phyloP scores from a whole-genome alignment of 352 stramenopile species.

The Pythium oligandrum region DNA sequence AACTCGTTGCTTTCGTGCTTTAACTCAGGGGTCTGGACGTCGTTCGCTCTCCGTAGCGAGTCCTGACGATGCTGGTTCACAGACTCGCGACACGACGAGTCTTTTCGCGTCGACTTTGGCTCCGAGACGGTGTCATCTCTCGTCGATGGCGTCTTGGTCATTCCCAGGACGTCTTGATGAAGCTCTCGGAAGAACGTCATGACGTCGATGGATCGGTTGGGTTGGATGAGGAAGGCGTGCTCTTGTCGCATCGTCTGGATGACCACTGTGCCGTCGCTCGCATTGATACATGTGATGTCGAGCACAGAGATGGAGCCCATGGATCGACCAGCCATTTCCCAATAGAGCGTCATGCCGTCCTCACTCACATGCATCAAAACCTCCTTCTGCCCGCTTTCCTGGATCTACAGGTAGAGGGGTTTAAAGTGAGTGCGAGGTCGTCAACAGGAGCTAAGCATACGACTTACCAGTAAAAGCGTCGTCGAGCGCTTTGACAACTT shows the following conservation, averaged over 20 bases:
- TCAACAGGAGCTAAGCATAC: conserved; percentile 2
- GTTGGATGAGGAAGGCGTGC: conserved; percentile 6
- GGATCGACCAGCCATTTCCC: background rate
- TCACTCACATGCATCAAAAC: conserved; percentile 10
- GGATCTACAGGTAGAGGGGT: background rate
- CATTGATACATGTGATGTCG: conserved; percentile 9
- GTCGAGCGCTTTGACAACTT: too few relatives aligned
- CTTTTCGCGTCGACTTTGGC: too few relatives aligned
- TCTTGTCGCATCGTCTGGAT: conserved; percentile 8
- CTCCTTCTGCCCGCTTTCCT: conserved; percentile 2
- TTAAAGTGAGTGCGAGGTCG: too few relatives aligned
- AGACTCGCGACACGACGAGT: too few relatives aligned
- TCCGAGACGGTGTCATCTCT: too few relatives aligned
- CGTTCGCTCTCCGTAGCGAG: too few relatives aligned
- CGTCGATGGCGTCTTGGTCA: background rate
- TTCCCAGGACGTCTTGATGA: conserved; percentile 8
- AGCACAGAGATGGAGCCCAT: background rate
- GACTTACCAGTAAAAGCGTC: background rate
- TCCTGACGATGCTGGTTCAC: too few relatives aligned
- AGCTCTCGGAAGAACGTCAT: conserved; percentile 18
- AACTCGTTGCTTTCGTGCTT: too few relatives aligned
- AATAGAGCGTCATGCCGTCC: conserved; percentile 5
- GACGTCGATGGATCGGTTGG: conserved; percentile 1
- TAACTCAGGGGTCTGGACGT: too few relatives aligned
- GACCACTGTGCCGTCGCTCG: conserved; percentile 7